Base-by-base conservation (phyloP, 208 protist genomes). In the Trypanosoma lewisi region DNA sequence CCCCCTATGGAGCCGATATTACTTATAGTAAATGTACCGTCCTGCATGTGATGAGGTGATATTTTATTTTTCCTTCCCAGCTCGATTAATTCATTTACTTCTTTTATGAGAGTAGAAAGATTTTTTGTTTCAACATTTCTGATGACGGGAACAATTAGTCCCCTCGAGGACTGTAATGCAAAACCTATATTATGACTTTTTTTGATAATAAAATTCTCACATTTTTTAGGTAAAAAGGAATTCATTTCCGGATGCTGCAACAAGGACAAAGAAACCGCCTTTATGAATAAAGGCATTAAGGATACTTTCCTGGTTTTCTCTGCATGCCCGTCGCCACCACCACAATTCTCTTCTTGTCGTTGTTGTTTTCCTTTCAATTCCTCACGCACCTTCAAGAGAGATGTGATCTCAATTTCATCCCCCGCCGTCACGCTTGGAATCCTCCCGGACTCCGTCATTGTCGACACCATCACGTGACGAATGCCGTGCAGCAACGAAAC, bases 1-100 rank as follows among this genome's bases (percentile, higher is more conserved):
- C 94, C 96, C n/a, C 97, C 97, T 57, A 99, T 97, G 14, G 83
- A 75, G 23, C 97, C 97, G 73, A 99, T 97, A 79, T 99, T 99
- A 37, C 90, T 97, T 8, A 99, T 63, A 14, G 97, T 94, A 73
- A 99, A 97, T 30, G 96, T 98, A 56, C 96, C 97, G 25, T 83
- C 94, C 2, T 65, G 57, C 53, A 98, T 69, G 67, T 96, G 82
- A 30, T 66, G 61, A n/a, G 70, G 52, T 21, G 63, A 61, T 8
- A 97, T 63, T 42, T 72, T 75, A 68, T 87, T 91, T 5, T 39
- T 17, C 52, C 68, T 67, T 28, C 81, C 88, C 4, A 71, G 37
- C 21, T 70, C 57, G 7, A 96, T 80, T 2, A 98, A 79, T 11
- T 80, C 75, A 44, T 93, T 90, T 30, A 98, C 75, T 63, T 98